Conservation (phyloP, 768 basidiomycete species). For the Pisolithus tinctorius region DNA sequence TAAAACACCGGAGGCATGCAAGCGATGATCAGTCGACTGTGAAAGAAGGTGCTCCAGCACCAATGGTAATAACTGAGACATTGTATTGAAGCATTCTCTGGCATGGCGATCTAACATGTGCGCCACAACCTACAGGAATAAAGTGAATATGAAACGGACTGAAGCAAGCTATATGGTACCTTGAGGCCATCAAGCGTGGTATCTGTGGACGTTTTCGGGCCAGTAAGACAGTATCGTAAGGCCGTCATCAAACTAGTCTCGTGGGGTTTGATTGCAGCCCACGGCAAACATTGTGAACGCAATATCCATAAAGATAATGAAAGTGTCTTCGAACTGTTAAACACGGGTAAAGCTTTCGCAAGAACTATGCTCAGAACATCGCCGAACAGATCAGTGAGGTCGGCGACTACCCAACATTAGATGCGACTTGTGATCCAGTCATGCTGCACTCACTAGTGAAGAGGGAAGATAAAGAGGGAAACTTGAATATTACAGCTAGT, state of each 20-base stretch:
- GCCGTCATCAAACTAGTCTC: constrained; percentile 27
- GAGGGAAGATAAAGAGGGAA: constrained; percentile 35
- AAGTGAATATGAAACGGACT: not conserved
- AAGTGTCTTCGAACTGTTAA: constrained; percentile 38
- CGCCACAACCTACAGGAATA: constrained; percentile 15
- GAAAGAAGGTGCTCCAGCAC: constrained; percentile 11
- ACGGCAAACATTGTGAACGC: constrained; percentile 43
- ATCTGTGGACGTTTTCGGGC: constrained; percentile 12
- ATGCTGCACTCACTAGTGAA: constrained; percentile 41
- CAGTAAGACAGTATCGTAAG: constrained; percentile 32
- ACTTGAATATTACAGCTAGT: constrained; percentile 45
- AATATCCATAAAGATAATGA: constrained; percentile 46
- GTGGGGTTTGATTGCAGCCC: constrained; percentile 27
- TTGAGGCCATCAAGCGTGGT: constrained; percentile 22
- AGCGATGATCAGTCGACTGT: constrained; percentile 12
- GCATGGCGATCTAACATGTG: constrained; percentile 16
- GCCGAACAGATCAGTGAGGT: constrained; percentile 38
- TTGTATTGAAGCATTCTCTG: constrained; percentile 11
- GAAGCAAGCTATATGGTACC: constrained; percentile 9
- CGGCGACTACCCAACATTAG: constrained; percentile 28
- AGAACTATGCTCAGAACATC: constrained; percentile 39
- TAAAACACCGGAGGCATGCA: constrained; percentile 16
- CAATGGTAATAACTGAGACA: constrained; percentile 16
- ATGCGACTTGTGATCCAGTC: not conserved
- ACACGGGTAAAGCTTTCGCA: constrained; percentile 27